These are phyloP conservation scores for Plenodomus lindquistii DNA, from an alignment of 2,329 filamentous ascomycete species.

Conservation along the genomic window DNA sequence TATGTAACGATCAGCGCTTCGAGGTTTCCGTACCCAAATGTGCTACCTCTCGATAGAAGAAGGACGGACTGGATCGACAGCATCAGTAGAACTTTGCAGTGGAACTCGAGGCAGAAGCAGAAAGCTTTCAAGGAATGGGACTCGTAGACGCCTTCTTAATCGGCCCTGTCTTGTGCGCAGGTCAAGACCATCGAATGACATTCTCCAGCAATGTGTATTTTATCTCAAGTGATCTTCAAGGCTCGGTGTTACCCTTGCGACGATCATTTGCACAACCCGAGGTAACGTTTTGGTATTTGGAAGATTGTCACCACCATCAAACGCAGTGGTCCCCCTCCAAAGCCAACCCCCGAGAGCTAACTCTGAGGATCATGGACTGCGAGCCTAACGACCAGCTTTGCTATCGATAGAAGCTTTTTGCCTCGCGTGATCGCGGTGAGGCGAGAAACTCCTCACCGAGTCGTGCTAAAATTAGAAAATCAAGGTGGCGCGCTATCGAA, in stretches of 20 bases:
- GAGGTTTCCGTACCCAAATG: slow-evolving; percentile 77
- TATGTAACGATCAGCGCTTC: slow-evolving; percentile 85
- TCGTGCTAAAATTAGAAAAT: background rate
- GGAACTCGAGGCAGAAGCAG: slow-evolving; percentile 80
- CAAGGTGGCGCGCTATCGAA: background rate
- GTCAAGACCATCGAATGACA: too few species aligned
- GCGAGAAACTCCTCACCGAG: background rate
- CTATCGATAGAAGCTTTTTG: background rate
- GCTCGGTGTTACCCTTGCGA: too few species aligned
- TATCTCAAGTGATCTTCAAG: too few species aligned
- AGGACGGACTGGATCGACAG: slow-evolving; percentile 83
- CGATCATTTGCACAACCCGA: too few species aligned
- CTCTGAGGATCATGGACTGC: too few species aligned
- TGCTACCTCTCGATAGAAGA: slow-evolving; percentile 69
- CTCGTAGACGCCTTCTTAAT: too few species aligned
- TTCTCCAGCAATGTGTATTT: too few species aligned
- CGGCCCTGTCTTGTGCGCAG: too few species aligned
- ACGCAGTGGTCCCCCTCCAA: too few species aligned
- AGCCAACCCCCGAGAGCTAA: too few species aligned
- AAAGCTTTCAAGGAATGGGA: slow-evolving; percentile 54
- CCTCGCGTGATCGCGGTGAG: background rate
- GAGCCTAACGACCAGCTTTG: background rate
- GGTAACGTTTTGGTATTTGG: too few species aligned
- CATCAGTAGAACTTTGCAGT: slow-evolving; percentile 76
- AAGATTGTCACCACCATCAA: too few species aligned